Evolutionary conservation across 192 early-diverging fungal genomes (phyloP).

Genomic region (Mortierella claussenii): DNA sequence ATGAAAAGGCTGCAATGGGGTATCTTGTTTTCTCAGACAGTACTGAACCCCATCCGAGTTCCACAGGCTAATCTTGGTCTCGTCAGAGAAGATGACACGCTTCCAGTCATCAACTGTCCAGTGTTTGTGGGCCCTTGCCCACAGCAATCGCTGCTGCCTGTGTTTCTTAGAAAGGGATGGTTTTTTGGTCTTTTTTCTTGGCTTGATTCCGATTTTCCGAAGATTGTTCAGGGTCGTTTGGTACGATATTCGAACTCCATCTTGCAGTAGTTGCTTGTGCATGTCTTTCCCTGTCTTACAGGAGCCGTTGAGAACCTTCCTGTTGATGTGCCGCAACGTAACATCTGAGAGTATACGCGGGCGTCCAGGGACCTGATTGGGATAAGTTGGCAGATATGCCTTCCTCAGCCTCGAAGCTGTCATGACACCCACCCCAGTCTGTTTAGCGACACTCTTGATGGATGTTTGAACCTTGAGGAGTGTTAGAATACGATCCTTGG

Average conservation of each 20-base stretch:
- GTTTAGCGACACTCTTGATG: conserved; percentile 4
- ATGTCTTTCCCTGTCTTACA: conserved; percentile 2
- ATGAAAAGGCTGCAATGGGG: conserved; percentile 3
- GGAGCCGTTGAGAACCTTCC: conserved; percentile 5
- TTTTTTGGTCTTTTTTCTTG: conserved; percentile 5
- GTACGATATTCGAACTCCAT: conserved; percentile 7
- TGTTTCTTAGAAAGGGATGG: conserved; percentile 1
- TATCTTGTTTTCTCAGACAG: conserved; percentile 10
- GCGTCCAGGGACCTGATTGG: neutral
- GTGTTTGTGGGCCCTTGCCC: conserved; percentile 17
- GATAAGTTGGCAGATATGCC: conserved; percentile 1
- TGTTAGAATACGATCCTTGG: neutral
- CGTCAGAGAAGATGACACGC: conserved; percentile 50
- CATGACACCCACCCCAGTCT: neutral
- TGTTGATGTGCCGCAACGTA: conserved; percentile 5
- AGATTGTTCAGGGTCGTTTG: neutral
- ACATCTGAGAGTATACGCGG: conserved; percentile 4
- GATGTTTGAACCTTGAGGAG: conserved; percentile 3
- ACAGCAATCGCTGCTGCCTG: conserved; percentile 6
- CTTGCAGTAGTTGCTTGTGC: neutral
- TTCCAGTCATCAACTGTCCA: conserved; percentile 54
- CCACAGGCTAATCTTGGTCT: neutral
- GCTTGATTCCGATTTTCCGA: conserved; percentile 2
- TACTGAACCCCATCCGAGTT: conserved; percentile 20
- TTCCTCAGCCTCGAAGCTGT: conserved; percentile 9